Percentiles rank a stretch among this genome's conserved stretches.
Evolutionary conservation across 2,329 filamentous ascomycete genomes (phyloP).

Genomic region (Ophiostoma tasmaniense): DNA sequence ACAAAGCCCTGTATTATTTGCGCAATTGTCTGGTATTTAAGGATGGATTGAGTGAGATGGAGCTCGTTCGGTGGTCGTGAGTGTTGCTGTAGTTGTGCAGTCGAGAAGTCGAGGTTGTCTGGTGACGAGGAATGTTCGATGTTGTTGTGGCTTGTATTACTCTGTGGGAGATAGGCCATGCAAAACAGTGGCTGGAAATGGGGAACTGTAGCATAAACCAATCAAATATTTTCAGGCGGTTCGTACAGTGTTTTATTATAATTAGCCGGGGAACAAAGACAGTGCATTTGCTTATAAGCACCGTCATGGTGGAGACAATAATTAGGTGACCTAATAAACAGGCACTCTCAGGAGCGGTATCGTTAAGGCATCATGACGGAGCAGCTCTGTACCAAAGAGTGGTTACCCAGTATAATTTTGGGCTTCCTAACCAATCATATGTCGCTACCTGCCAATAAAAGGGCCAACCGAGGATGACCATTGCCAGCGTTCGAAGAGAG

Average conservation of each 20-base stretch:
- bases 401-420: too few relatives aligned
- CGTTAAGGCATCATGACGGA: too few relatives aligned
- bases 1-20: not conserved
- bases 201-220: not conserved
- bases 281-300: not conserved
- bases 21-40: not conserved
- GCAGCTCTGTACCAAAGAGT: too few relatives aligned
- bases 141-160: not conserved
- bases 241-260: not conserved
- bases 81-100: not conserved
- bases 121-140: not conserved
- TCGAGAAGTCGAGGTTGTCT: not conserved
- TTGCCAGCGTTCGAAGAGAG: too few relatives aligned
- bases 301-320: not conserved
- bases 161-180: not conserved
- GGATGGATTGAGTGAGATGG: not conserved
- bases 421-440: too few relatives aligned
- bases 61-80: not conserved
- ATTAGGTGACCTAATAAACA: not conserved
- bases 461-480: too few relatives aligned
- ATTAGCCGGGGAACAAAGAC: not conserved
- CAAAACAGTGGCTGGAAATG: conserved; percentile 1
- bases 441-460: too few relatives aligned
- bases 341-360: too few relatives aligned
- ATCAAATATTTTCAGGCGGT: not conserved